Conservation (phyloP, 1,284 basidiomycete genomes). For the Erythrobasidium hasegawianum region DNA sequence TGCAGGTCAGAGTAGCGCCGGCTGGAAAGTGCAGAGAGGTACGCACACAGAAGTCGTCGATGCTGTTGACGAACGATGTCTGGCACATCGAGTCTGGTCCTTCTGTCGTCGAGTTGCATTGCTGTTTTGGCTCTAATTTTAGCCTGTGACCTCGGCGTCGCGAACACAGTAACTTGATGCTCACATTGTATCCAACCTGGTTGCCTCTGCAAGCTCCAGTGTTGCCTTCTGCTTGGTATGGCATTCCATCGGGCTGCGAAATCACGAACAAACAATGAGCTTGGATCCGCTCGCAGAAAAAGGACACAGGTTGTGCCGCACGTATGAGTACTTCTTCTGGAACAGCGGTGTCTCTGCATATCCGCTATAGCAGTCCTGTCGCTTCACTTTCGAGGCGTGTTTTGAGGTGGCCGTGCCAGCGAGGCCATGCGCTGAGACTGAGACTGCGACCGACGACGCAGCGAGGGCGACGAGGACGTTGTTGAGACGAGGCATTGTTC, state of each 20-base stretch:
- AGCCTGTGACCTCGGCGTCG: background rate
- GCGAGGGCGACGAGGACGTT: background rate
- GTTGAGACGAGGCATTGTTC: background rate
- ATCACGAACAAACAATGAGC: background rate
- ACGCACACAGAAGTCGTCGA: constrained; percentile 39
- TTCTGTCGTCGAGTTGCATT: constrained; percentile 67
- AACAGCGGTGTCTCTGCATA: background rate
- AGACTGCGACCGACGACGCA: background rate
- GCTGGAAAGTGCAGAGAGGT: background rate
- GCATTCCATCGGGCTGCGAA: constrained; percentile 30
- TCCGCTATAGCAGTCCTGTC: constrained; percentile 1
- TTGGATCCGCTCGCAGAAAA: background rate
- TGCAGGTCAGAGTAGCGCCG: background rate
- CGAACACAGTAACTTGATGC: background rate
- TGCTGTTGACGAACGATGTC: constrained; percentile 51
- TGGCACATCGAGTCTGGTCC: constrained; percentile 62
- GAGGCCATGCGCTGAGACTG: background rate
- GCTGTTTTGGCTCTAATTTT: background rate
- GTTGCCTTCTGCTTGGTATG: constrained; percentile 35
- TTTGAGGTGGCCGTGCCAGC: background rate
- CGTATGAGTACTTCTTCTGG: constrained; percentile 4
- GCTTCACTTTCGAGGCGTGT: background rate
- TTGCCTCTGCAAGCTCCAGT: constrained; percentile 30
- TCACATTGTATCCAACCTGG: constrained; percentile 36
- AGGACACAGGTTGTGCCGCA: background rate